Conservation (phyloP, 768 basidiomycete species). For the Boletus sensibilis region DNA sequence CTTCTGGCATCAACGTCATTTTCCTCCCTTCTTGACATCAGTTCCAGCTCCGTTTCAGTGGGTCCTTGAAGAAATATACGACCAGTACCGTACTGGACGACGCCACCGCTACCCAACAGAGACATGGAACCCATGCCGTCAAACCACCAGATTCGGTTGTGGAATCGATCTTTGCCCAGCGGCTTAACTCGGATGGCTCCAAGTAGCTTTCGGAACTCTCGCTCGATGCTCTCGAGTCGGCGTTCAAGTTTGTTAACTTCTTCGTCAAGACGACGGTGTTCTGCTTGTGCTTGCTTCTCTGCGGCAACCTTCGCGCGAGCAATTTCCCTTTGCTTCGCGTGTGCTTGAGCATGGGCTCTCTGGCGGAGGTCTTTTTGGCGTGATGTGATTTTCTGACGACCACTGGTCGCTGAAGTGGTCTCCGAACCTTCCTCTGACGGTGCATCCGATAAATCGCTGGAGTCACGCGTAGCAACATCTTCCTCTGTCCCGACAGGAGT, state of each 20-base stretch:
- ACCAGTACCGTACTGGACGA: constrained; percentile 83
- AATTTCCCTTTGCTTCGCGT: constrained; percentile 79
- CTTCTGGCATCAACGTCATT: constrained; percentile 55
- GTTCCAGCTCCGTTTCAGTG: constrained; percentile 73
- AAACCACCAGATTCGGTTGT: constrained; percentile 98
- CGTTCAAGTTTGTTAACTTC: constrained; percentile 83
- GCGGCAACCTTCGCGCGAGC: constrained; percentile 76
- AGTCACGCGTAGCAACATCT: constrained; percentile 60
- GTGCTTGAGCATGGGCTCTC: constrained; percentile 52
- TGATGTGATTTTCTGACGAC: constrained; percentile 42
- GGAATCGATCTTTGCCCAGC: constrained; percentile 88
- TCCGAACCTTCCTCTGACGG: constrained; percentile 63
- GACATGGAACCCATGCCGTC: constrained; percentile 90
- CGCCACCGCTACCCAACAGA: constrained; percentile 74
- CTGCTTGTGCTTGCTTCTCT: constrained; percentile 76
- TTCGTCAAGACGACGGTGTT: constrained; percentile 82
- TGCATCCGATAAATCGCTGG: constrained; percentile 72
- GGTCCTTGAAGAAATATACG: constrained; percentile 92
- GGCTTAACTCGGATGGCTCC: constrained; percentile 86
- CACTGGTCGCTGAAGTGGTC: constrained; percentile 44
- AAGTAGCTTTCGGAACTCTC: constrained; percentile 88
- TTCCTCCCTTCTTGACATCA: constrained; percentile 60
- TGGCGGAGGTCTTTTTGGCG: constrained; percentile 54
- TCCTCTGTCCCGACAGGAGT: constrained; percentile 43
- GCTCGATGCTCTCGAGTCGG: constrained; percentile 82